These are phyloP conservation scores for Discostella pseudostelligera DNA, from an alignment of 108 stramenopile species.

Conservation along the genomic window DNA sequence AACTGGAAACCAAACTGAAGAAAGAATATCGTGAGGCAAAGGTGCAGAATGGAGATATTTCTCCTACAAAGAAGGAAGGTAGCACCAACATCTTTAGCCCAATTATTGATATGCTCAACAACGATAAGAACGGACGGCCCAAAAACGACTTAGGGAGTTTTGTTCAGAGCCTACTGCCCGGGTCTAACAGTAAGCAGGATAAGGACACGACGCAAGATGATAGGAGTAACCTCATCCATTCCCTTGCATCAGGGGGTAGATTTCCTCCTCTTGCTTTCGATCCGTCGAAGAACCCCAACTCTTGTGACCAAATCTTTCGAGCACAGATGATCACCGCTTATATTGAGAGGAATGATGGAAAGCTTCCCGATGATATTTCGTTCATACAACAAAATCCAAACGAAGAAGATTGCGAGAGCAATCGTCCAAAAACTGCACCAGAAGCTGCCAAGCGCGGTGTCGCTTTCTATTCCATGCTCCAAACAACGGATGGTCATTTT, in stretches of 20 bases:
- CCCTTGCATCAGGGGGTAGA: constrained; percentile 68
- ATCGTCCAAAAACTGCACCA: constrained; percentile 41
- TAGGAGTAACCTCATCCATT: constrained; percentile 30
- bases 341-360: constrained; percentile 38
- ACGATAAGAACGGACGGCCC: not conserved
- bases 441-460: constrained; percentile 69
- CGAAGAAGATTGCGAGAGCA: constrained; percentile 1
- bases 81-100: constrained; percentile 14
- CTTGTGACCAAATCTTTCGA: constrained; percentile 70
- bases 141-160: constrained; percentile 1
- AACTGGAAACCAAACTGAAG: constrained; percentile 23
- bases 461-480: constrained; percentile 83
- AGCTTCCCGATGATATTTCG: constrained; percentile 31
- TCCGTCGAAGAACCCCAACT: constrained; percentile 81
- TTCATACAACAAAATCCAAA: constrained; percentile 28
- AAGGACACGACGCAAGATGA: constrained; percentile 7
- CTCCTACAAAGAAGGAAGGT: constrained; percentile 6
- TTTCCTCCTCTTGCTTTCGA: constrained; percentile 53
- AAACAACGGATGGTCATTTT: constrained; percentile 90
- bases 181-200: constrained; percentile 3
- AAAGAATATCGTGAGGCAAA: constrained; percentile 11
- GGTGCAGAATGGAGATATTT: not conserved
- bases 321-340: constrained; percentile 78
- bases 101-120: constrained; percentile 8
- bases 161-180: constrained; percentile 12